A percentile compares a stretch with the other conserved stretches of the same genome.
Conservation (phyloP, 345 rosid genomes). For the Camelina hispida region DNA sequence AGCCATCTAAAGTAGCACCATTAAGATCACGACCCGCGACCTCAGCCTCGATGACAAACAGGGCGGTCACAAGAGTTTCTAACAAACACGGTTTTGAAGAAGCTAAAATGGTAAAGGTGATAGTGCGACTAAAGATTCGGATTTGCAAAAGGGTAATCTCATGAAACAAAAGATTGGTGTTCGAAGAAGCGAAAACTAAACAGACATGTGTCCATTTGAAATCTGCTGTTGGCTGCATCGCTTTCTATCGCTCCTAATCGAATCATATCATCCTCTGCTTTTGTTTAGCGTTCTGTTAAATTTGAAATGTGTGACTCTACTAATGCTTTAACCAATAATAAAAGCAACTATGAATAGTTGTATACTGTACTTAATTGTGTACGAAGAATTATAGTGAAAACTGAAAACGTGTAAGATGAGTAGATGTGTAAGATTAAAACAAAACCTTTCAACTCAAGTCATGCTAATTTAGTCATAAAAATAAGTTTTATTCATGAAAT, state of each 20-base stretch:
- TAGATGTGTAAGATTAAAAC: too few relatives aligned
- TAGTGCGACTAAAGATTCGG: constrained; percentile 21
- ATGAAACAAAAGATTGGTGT: constrained; percentile 11
- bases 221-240: background rate
- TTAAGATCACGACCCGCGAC: constrained; percentile 24
- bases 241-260: background rate
- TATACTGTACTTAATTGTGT: too few relatives aligned
- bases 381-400: too few relatives aligned
- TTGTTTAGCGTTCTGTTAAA: constrained; percentile 21
- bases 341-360: background rate
- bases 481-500: background rate
- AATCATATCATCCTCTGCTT: background rate
- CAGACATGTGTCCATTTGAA: background rate
- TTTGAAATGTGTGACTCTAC: constrained; percentile 11
- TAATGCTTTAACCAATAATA: constrained; percentile 21
- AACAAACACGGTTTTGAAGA: constrained; percentile 24
- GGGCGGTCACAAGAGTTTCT: constrained; percentile 16
- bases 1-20: constrained; percentile 22
- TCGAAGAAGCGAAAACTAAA: constrained; percentile 7
- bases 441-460: too few relatives aligned
- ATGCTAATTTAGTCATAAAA: background rate
- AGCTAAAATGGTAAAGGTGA: constrained; percentile 20
- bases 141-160: constrained; percentile 25
- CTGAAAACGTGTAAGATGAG: too few relatives aligned
- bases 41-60: constrained; percentile 15